These are phyloP conservation scores for Didymosphaeria variabile DNA, from an alignment of 2,329 filamentous ascomycete genomes.

Conservation along the genomic window DNA sequence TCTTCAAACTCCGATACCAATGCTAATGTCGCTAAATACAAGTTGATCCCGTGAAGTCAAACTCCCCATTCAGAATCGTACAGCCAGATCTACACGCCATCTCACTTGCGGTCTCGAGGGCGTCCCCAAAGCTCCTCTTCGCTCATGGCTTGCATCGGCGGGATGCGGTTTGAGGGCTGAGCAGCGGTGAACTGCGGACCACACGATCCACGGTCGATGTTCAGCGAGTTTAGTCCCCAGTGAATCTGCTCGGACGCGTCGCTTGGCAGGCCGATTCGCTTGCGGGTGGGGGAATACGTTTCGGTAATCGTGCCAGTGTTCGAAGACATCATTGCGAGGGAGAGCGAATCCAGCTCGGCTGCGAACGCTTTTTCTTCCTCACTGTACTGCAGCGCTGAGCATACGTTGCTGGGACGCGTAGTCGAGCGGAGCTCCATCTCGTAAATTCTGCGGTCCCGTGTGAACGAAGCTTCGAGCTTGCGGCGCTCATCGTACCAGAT, in stretches of 20 bases:
- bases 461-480: conserved; percentile 38
- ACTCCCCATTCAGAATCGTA: background rate
- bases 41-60: background rate
- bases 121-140: conserved; percentile 36
- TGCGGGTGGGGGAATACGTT: conserved; percentile 18
- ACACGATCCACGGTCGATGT: conserved; percentile 44
- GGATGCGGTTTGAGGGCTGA: conserved; percentile 21
- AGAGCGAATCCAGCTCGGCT: conserved; percentile 42
- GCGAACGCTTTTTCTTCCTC: conserved; percentile 44
- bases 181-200: conserved; percentile 40
- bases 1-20: conserved; percentile 4
- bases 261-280: conserved; percentile 36
- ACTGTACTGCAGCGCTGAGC: conserved; percentile 39
- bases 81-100: background rate
- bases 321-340: conserved; percentile 39
- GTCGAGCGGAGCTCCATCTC: conserved; percentile 35
- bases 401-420: conserved; percentile 41
- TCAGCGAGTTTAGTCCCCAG: conserved; percentile 44
- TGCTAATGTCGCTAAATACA: conserved; percentile 15
- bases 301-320: conserved; percentile 22
- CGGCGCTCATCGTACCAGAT: conserved; percentile 42
- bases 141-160: conserved; percentile 22
- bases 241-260: conserved; percentile 48
- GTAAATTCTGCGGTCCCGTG: conserved; percentile 36
- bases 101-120: conserved; percentile 5